phyloP scores from a whole-genome alignment of 352 stramenopile genomes.

The Globisporangium paddicum region DNA sequence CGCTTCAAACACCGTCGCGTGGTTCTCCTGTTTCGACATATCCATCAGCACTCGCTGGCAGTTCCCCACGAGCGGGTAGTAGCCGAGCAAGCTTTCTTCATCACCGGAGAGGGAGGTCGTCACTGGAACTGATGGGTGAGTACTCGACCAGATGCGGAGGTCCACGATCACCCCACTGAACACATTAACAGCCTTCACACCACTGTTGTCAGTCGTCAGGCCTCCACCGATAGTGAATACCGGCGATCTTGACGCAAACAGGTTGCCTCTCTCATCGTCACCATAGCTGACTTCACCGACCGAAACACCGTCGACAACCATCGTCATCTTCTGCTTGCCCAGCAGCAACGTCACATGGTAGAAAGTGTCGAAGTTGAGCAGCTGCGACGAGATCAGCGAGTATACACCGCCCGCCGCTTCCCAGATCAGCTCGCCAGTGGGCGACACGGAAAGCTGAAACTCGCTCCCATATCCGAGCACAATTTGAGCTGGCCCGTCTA shows the following conservation, averaged over 20 bases:
- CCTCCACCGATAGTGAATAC: slow-evolving; percentile 48
- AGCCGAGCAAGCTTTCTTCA: slow-evolving; percentile 52
- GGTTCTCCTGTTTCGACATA: slow-evolving; percentile 62
- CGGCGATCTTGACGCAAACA: slow-evolving; percentile 22
- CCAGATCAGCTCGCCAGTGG: slow-evolving; percentile 44
- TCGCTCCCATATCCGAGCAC: slow-evolving; percentile 58
- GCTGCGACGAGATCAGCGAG: slow-evolving; percentile 27
- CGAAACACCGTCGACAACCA: slow-evolving; percentile 45
- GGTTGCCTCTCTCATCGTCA: slow-evolving; percentile 16
- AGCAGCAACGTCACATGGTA: slow-evolving; percentile 60
- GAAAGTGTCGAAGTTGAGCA: slow-evolving; percentile 44
- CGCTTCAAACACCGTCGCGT: slow-evolving; percentile 55
- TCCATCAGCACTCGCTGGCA: slow-evolving; percentile 64
- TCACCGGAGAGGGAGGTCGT: slow-evolving; percentile 24
- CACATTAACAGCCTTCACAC: slow-evolving; percentile 20
- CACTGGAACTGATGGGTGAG: slow-evolving; percentile 2
- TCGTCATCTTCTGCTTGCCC: slow-evolving; percentile 25
- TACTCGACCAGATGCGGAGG: slow-evolving; percentile 58
- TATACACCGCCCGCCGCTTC: slow-evolving; percentile 34
- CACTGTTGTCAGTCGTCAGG: slow-evolving; percentile 27
- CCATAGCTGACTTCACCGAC: slow-evolving; percentile 27
- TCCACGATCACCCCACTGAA: slow-evolving; percentile 70
- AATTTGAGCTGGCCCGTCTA: slow-evolving; percentile 30
- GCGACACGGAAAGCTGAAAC: slow-evolving; percentile 45
- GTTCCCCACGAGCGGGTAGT: slow-evolving; percentile 72